phyloP scores from a whole-genome alignment of 129 eudicot genomes.

The Pulicaria dysenterica region DNA sequence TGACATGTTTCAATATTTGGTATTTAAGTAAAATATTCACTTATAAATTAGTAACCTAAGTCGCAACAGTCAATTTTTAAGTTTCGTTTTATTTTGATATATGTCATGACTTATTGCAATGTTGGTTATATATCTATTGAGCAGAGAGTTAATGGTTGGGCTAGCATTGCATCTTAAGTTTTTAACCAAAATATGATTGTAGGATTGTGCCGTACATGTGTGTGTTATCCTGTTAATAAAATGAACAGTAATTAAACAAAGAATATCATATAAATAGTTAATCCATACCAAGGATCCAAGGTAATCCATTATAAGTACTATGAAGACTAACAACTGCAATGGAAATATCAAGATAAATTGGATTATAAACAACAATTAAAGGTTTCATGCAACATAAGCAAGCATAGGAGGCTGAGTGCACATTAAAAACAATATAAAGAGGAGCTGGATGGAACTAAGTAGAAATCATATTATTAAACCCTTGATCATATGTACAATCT shows the following conservation, averaged over 20 bases:
- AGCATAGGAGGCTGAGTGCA: not conserved
- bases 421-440: too few relatives aligned
- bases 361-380: not conserved
- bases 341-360: not conserved
- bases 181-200: constrained; percentile 5
- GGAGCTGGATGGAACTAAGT: too few relatives aligned
- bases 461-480: too few relatives aligned
- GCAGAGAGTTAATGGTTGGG: not conserved
- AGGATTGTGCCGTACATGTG: not conserved
- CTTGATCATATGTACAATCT: too few relatives aligned
- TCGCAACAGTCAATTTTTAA: not conserved
- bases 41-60: not conserved
- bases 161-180: not conserved
- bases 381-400: constrained; percentile 3
- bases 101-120: not conserved
- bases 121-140: not conserved
- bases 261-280: not conserved
- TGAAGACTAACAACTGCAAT: not conserved
- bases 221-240: constrained; percentile 2
- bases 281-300: constrained; percentile 14
- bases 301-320: not conserved
- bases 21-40: constrained; percentile 1
- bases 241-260: not conserved
- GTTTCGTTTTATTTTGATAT: not conserved
- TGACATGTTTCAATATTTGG: not conserved